Conservation (phyloP, 805 yeast species). For the Starmera caribaea region DNA sequence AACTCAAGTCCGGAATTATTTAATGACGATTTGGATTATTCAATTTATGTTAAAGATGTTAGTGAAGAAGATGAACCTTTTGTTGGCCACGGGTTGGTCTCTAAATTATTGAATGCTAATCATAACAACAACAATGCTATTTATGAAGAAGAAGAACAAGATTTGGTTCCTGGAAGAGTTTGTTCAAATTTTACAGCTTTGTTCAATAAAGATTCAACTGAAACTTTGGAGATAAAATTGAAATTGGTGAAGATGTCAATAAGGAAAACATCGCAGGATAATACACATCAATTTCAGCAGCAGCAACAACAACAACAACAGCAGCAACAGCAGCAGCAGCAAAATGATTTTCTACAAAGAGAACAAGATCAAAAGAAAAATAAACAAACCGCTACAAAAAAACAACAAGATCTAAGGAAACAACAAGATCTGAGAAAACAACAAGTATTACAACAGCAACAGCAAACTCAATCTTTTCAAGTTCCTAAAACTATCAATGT, state of each 20-base stretch:
- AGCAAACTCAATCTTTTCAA: neutral
- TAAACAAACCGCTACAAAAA: neutral
- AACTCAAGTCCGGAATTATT: conserved; percentile 39
- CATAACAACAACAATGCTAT: conserved; percentile 9
- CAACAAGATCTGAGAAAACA: conserved; percentile 1
- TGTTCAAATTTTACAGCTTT: conserved; percentile 47
- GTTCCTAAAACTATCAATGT: conserved; percentile 2
- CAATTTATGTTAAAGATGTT: conserved; percentile 37
- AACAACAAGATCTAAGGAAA: neutral
- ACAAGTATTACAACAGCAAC: conserved; percentile 3
- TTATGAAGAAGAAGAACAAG: conserved; percentile 9
- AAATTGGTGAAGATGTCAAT: conserved; percentile 25
- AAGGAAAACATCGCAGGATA: neutral
- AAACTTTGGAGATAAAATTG: conserved; percentile 49
- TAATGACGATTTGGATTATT: conserved; percentile 29
- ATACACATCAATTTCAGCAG: neutral
- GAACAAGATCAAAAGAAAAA: neutral
- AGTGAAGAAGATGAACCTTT: conserved; percentile 43
- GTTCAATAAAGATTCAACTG: conserved; percentile 26
- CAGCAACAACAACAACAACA: conserved; percentile 4
- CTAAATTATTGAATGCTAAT: conserved; percentile 17
- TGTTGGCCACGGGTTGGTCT: conserved; percentile 35
- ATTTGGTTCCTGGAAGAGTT: conserved; percentile 45
- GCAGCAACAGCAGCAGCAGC: conserved; percentile 5
- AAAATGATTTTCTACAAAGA: conserved; percentile 1